Percentiles rank a stretch among this genome's conserved stretches.
Conservation (phyloP, 495 filamentous ascomycete species). For the Penicillium roqueforti region DNA sequence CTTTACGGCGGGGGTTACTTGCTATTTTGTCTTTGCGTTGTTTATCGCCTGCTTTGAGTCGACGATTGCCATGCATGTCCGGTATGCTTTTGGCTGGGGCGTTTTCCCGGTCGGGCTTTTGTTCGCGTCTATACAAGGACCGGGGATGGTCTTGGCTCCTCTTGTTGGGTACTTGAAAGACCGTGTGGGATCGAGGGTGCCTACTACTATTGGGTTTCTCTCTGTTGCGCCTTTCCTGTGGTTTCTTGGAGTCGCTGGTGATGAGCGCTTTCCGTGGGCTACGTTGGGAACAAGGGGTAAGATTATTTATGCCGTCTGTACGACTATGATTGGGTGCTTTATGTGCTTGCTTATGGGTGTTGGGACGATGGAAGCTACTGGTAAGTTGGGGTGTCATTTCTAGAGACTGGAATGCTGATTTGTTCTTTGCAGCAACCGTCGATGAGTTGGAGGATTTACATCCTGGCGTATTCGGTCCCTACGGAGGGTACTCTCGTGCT, state of each 20-base stretch:
- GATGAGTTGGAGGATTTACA: slow-evolving; percentile 21
- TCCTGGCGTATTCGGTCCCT: slow-evolving; percentile 32
- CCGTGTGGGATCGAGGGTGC: slow-evolving; percentile 8
- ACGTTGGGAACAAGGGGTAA: slow-evolving; percentile 13
- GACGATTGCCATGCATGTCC: slow-evolving; percentile 31
- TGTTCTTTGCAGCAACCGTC: slow-evolving; percentile 17
- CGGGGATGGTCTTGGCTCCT: slow-evolving; percentile 10
- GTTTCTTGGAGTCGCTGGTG: slow-evolving; percentile 8
- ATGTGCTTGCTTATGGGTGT: slow-evolving; percentile 25
- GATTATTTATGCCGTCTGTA: slow-evolving; percentile 18
- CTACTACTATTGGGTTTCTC: slow-evolving; percentile 8
- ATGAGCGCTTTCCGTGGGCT: slow-evolving; percentile 5
- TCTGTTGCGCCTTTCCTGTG: slow-evolving; percentile 7
- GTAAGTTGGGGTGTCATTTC: slow-evolving; percentile 15
- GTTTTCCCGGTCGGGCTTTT: slow-evolving; percentile 25
- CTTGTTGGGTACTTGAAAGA: slow-evolving; percentile 10
- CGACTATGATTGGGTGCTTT: slow-evolving; percentile 17
- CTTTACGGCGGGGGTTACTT: slow-evolving; percentile 22
- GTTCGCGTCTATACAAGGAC: slow-evolving; percentile 28
- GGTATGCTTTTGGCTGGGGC: slow-evolving; percentile 30
- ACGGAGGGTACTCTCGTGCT: slow-evolving; percentile 38
- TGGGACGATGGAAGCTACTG: slow-evolving; percentile 31
- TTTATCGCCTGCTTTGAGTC: slow-evolving; percentile 29
- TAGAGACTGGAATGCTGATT: neutral
- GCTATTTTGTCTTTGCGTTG: slow-evolving; percentile 19